Percentiles rank a stretch among this genome's conserved stretches.
Evolutionary conservation across 2,329 filamentous ascomycete species (phyloP).

Genomic region (Pseudogymnoascus sp.): DNA sequence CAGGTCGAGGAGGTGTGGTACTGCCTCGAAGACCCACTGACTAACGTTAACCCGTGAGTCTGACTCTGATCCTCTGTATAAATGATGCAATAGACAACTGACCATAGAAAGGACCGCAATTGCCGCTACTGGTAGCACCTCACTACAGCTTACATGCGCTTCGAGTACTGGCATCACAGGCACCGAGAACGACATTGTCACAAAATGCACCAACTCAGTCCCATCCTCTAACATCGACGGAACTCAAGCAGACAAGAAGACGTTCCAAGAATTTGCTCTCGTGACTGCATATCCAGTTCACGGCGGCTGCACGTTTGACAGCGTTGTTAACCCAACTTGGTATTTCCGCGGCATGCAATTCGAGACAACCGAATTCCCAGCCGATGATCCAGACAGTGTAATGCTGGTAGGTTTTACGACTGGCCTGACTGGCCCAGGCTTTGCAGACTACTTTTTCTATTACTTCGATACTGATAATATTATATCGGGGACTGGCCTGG

Average conservation of each 20-base stretch:
- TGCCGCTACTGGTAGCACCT: not conserved
- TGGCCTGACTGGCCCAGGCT: not conserved
- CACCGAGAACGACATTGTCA: not conserved
- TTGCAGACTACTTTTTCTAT: not conserved
- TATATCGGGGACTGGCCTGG: not conserved
- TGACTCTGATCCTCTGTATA: not conserved
- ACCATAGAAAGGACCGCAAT: not conserved
- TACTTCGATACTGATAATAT: not conserved
- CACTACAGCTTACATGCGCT: not conserved
- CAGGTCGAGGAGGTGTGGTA: constrained; percentile 1
- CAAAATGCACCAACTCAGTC: not conserved
- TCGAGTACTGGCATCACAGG: not conserved
- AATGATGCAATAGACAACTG: not conserved
- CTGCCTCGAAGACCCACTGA: not conserved
- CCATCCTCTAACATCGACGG: not conserved
- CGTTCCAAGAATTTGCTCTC: not conserved
- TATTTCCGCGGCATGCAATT: not conserved
- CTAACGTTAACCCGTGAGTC: not conserved
- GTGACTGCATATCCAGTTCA: not conserved
- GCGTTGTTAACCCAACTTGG: not conserved
- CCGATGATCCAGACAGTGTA: not conserved
- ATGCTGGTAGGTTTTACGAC: not conserved
- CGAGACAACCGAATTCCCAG: not conserved
- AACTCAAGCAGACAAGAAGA: not conserved
- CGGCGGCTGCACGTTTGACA: not conserved